Evolutionary conservation across 1,284 basidiomycete genomes (phyloP).

Genomic region (Cryptococcus sp.): DNA sequence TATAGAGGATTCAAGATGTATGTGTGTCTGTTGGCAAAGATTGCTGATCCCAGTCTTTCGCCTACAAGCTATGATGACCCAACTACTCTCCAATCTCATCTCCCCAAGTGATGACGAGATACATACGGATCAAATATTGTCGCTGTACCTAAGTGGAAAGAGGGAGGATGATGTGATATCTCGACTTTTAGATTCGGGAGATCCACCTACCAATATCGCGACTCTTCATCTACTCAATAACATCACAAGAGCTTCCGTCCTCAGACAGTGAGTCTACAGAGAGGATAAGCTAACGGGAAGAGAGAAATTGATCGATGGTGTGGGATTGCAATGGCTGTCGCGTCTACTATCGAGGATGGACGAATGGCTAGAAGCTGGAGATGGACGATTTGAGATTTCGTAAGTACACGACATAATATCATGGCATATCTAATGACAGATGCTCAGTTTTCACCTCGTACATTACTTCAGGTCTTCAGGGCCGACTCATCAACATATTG

Average conservation of each 20-base stretch:
- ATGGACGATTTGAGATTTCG: constrained; percentile 70
- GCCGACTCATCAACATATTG: constrained; percentile 41
- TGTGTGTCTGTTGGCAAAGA: not conserved
- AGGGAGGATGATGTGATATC: constrained; percentile 57
- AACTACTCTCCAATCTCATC: constrained; percentile 43
- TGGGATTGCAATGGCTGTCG: constrained; percentile 28
- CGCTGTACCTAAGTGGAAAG: constrained; percentile 29
- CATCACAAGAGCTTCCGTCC: constrained; percentile 57
- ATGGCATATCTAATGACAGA: constrained; percentile 24
- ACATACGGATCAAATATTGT: constrained; percentile 15
- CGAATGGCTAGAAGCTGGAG: constrained; percentile 60
- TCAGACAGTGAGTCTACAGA: constrained; percentile 59
- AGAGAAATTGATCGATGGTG: constrained; percentile 12
- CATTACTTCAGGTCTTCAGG: constrained; percentile 45
- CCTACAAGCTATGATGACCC: constrained; percentile 32
- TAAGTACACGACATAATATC: constrained; percentile 36
- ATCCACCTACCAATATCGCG: constrained; percentile 59
- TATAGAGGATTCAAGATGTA: constrained; percentile 40
- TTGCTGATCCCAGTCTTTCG: constrained; percentile 24
- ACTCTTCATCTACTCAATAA: constrained; percentile 69
- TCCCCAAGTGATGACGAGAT: constrained; percentile 23
- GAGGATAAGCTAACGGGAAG: constrained; percentile 8
- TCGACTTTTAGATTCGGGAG: constrained; percentile 66
- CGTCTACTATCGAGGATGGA: constrained; percentile 59
- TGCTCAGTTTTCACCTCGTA: constrained; percentile 49